A percentile compares a stretch with the other conserved stretches of the same genome.
Evolutionary conservation across 164 flowering plant genomes (phyloP).

Genomic region (Stephania japonica): DNA sequence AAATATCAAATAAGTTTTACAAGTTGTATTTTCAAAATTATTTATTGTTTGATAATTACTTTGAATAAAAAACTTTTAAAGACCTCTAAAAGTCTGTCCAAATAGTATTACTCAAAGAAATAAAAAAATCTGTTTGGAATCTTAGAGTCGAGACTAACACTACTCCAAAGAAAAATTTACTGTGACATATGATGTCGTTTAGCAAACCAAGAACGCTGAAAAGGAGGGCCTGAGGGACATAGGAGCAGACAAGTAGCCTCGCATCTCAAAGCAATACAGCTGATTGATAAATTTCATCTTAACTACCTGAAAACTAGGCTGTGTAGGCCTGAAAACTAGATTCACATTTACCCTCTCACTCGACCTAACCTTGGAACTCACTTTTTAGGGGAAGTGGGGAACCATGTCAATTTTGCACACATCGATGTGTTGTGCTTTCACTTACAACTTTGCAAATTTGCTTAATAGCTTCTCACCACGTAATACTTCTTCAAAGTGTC

Average conservation of each 20-base stretch:
- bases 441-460: not conserved
- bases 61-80: too few species aligned
- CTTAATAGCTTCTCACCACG: not conserved
- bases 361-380: not conserved
- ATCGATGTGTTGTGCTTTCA: not conserved
- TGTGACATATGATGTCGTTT: too few species aligned
- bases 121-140: too few species aligned
- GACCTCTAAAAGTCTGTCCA: too few species aligned
- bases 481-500: not conserved
- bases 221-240: too few species aligned
- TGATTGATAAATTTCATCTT: not conserved
- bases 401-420: not conserved
- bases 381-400: not conserved
- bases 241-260: not conserved
- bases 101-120: too few species aligned
- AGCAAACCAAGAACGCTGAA: not conserved
- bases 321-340: conserved; percentile 1
- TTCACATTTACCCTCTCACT: not conserved
- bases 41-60: too few species aligned
- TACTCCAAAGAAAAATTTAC: too few species aligned
- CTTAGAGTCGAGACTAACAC: too few species aligned
- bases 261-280: not conserved
- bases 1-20: too few species aligned
- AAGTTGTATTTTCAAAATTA: too few species aligned
- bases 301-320: not conserved